Evolutionary conservation across 2,329 filamentous ascomycete species (phyloP).

Genomic region (Pseudopyricularia cyperi): DNA sequence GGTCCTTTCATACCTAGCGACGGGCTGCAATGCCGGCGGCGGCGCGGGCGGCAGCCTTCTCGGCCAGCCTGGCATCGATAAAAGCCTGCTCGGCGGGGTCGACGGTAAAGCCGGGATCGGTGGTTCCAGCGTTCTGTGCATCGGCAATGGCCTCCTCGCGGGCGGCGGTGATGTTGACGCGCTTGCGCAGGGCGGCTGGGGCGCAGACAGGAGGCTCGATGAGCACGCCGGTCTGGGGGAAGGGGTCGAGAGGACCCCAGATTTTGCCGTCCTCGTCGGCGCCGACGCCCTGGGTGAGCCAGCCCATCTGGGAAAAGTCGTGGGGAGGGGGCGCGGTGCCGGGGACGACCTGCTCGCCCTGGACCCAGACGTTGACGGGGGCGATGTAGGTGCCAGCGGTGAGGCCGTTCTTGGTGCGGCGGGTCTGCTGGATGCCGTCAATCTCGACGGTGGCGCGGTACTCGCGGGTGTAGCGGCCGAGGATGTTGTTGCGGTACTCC

Average conservation of each 20-base stretch:
- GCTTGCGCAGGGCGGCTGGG: background rate
- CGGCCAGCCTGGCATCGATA: background rate
- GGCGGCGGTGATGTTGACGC: slow-evolving; percentile 2
- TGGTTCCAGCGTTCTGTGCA: slow-evolving; percentile 6
- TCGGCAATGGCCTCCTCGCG: slow-evolving; percentile 7
- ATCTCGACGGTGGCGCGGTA: slow-evolving; percentile 20
- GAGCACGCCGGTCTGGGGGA: slow-evolving; percentile 22
- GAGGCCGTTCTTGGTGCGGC: slow-evolving; percentile 20
- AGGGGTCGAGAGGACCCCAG: slow-evolving; percentile 22
- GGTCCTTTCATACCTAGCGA: too few species aligned
- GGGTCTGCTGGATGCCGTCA: slow-evolving; percentile 16
- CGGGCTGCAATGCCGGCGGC: background rate
- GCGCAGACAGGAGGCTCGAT: slow-evolving; percentile 12
- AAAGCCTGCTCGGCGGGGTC: background rate
- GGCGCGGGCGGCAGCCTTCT: background rate
- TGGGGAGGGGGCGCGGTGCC: slow-evolving; percentile 18
- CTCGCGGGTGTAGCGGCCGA: slow-evolving; percentile 19
- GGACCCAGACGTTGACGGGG: slow-evolving; percentile 22
- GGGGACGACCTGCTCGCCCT: slow-evolving; percentile 21
- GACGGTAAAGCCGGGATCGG: slow-evolving; percentile 3
- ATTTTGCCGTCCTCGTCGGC: slow-evolving; percentile 19
- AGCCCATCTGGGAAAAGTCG: slow-evolving; percentile 22
- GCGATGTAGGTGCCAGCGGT: slow-evolving; percentile 20
- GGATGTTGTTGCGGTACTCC: slow-evolving; percentile 19
- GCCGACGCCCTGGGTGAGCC: slow-evolving; percentile 21